Conservation (phyloP, 176 grass and related monocot genomes). For the Lolium perenne region DNA sequence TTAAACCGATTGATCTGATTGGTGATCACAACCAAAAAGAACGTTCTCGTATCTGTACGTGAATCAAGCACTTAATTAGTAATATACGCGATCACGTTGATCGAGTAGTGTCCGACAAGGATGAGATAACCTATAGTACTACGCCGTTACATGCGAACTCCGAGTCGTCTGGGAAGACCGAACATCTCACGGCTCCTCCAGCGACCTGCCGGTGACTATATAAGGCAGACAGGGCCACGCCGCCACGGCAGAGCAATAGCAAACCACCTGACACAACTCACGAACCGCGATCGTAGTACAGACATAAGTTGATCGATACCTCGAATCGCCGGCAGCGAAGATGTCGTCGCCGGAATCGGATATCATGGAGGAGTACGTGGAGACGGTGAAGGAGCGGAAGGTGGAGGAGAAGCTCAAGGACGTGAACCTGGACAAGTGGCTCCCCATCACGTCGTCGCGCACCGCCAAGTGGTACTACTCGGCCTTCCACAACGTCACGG, state of each 20-base stretch:
- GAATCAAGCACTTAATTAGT: no score
- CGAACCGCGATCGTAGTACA: not conserved
- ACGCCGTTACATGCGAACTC: not conserved
- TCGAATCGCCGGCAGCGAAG: not conserved
- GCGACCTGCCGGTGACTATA: not conserved
- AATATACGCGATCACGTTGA: not conserved
- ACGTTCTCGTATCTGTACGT: no score
- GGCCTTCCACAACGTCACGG: slow-evolving; percentile 79
- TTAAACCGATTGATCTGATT: no score
- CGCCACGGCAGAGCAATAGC: not conserved
- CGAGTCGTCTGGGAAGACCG: slow-evolving; percentile 2
- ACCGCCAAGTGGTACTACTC: slow-evolving; percentile 88
- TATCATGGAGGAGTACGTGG: not conserved
- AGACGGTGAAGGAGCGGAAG: not conserved
- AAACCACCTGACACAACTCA: not conserved
- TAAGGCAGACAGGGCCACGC: not conserved
- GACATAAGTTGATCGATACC: not conserved
- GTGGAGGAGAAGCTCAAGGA: slow-evolving; percentile 2
- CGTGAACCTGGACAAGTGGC: slow-evolving; percentile 56
- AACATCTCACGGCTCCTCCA: not conserved
- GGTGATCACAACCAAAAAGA: no score
- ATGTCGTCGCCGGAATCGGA: slow-evolving; percentile 25
- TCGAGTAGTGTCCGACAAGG: not conserved
- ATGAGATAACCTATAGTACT: not conserved
- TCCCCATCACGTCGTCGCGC: slow-evolving; percentile 69